Evolutionary conservation across 2,329 filamentous ascomycete genomes (phyloP).

Genomic region (Sordariomycetes sp.): DNA sequence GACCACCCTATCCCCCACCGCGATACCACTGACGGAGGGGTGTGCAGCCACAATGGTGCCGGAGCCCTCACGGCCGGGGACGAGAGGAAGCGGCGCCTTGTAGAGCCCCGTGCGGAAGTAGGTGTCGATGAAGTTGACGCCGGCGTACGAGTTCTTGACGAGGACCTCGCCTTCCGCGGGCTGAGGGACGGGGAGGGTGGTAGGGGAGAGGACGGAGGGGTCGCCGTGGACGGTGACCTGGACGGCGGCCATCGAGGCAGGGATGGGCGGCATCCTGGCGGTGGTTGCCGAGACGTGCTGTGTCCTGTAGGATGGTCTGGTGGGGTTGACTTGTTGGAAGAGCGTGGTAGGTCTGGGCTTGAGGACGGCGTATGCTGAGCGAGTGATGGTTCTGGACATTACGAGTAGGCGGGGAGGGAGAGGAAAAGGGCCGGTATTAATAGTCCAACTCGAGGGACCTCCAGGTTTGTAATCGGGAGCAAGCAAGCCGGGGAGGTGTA

Average conservation of each 20-base stretch:
- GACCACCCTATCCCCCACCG: conserved; percentile 56
- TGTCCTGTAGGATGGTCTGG: no score
- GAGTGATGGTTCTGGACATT: background rate
- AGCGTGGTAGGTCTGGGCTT: background rate
- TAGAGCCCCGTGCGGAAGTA: conserved; percentile 86
- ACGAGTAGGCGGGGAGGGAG: background rate
- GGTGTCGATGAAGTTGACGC: conserved; percentile 82
- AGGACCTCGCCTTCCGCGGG: conserved; percentile 60
- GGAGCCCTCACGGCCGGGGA: conserved; percentile 67
- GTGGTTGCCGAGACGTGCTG: background rate
- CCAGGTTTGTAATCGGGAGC: background rate
- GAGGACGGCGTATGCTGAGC: background rate
- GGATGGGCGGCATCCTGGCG: background rate
- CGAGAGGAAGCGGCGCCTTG: conserved; percentile 51
- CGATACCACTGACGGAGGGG: conserved; percentile 37
- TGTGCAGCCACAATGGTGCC: conserved; percentile 56
- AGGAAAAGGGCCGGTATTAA: background rate
- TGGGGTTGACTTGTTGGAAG: background rate
- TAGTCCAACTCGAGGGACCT: no score
- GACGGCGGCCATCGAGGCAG: background rate
- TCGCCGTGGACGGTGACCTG: background rate
- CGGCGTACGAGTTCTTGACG: conserved; percentile 67
- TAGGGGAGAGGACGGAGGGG: conserved; percentile 15
- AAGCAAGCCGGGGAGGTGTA: background rate
- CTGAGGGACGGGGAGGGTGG: conserved; percentile 37